These are phyloP conservation scores for Trypanosoma platydactyli DNA, from an alignment of 208 protist genomes.

Conservation along the genomic window DNA sequence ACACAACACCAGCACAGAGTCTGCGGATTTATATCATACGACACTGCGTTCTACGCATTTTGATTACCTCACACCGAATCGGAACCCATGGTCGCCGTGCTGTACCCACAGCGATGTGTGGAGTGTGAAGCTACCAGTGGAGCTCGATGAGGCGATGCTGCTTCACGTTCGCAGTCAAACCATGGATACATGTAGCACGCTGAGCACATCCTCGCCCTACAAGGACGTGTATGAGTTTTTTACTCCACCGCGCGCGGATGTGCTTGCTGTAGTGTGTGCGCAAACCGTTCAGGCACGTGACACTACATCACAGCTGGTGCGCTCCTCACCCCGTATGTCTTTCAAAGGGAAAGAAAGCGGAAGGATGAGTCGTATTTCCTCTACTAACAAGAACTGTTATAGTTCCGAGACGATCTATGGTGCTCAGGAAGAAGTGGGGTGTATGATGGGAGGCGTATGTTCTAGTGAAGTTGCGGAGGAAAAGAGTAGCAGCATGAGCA, in stretches of 20 bases:
- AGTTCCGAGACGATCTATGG: background rate
- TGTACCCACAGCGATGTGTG: constrained; percentile 10
- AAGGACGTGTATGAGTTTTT: too few relatives aligned
- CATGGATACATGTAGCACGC: too few relatives aligned
- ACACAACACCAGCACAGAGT: constrained; percentile 24
- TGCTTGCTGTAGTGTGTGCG: constrained; percentile 8
- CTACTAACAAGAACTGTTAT: background rate
- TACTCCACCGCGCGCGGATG: constrained; percentile 1
- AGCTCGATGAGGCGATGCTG: background rate
- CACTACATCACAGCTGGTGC: background rate
- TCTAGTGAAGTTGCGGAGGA: background rate
- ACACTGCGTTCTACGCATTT: background rate
- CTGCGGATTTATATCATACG: background rate
- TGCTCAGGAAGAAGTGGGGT: background rate
- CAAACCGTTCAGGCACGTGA: constrained; percentile 10
- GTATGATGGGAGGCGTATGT: background rate
- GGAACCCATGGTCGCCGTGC: constrained; percentile 64
- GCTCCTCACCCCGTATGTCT: background rate
- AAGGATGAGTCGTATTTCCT: background rate
- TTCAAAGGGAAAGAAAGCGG: background rate
- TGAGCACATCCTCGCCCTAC: too few relatives aligned
- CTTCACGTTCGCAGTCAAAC: background rate
- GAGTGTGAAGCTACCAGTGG: background rate
- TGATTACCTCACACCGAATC: constrained; percentile 62
- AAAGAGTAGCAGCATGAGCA: too few relatives aligned